Conservation (phyloP, 116 monocot species). For the Zostera marina region DNA sequence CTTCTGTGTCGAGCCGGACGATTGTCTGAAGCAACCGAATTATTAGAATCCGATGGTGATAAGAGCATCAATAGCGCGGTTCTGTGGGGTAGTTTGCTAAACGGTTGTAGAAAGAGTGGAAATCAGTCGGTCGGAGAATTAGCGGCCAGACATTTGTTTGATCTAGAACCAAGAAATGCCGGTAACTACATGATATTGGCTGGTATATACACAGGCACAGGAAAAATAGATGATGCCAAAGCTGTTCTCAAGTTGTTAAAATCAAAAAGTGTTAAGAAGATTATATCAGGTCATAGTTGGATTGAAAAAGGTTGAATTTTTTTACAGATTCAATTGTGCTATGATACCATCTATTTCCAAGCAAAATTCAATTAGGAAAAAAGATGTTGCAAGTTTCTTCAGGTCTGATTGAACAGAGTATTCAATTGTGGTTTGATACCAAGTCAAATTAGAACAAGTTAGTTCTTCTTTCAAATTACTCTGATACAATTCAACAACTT, state of each 20-base stretch:
- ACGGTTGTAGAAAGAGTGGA: slow-evolving; percentile 39
- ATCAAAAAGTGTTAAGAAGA: slow-evolving; percentile 18
- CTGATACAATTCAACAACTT: too few relatives aligned
- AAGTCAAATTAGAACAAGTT: too few relatives aligned
- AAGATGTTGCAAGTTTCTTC: too few relatives aligned
- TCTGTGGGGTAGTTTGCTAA: slow-evolving; percentile 56
- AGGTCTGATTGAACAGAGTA: too few relatives aligned
- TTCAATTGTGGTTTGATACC: too few relatives aligned
- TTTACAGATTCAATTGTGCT: neutral
- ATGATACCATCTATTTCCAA: too few relatives aligned
- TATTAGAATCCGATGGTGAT: slow-evolving; percentile 16
- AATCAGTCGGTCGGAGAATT: slow-evolving; percentile 33
- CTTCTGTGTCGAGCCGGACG: slow-evolving; percentile 38
- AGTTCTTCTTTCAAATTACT: too few relatives aligned
- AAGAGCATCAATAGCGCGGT: slow-evolving; percentile 5
- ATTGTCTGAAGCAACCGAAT: slow-evolving; percentile 28
- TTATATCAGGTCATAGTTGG: slow-evolving; percentile 39
- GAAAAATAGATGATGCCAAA: slow-evolving; percentile 32
- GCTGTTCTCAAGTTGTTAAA: slow-evolving; percentile 18
- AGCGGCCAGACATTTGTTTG: slow-evolving; percentile 26
- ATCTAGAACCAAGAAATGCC: slow-evolving; percentile 42
- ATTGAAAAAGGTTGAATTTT: slow-evolving; percentile 3
- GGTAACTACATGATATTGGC: slow-evolving; percentile 62
- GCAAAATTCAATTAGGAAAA: too few relatives aligned
- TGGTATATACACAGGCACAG: slow-evolving; percentile 33